A percentile compares a stretch with the other conserved stretches of the same genome.
These are phyloP conservation scores for Guadua angustifolia DNA, from an alignment of 176 grass and related monocot species.

Conservation along the genomic window DNA sequence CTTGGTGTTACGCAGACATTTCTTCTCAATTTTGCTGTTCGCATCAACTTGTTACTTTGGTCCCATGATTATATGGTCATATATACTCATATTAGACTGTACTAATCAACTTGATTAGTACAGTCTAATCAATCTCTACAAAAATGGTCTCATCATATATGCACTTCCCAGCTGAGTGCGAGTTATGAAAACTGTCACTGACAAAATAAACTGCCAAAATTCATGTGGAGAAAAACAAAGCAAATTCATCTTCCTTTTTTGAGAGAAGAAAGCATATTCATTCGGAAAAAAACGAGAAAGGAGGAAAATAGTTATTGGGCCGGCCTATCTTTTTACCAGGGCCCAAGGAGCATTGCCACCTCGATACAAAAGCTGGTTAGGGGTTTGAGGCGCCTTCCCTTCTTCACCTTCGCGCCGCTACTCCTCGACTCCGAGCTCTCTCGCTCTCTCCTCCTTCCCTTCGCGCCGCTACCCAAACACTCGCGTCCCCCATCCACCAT, in stretches of 20 bases:
- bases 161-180: background rate
- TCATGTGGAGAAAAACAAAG: background rate
- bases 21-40: background rate
- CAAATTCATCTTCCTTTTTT: background rate
- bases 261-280: background rate
- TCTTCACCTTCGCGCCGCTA: slow-evolving; percentile 32
- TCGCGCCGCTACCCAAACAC: background rate
- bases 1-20: background rate
- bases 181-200: background rate
- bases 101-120: too few relatives aligned
- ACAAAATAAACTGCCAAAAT: background rate
- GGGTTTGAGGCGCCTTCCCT: slow-evolving; percentile 46
- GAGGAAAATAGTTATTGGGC: background rate
- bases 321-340: background rate
- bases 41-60: background rate
- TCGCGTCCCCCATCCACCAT: slow-evolving; percentile 44
- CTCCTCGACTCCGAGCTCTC: background rate
- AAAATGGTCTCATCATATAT: background rate
- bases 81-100: too few relatives aligned
- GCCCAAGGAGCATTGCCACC: background rate
- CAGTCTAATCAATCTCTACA: background rate
- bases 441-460: background rate
- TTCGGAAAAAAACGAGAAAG: background rate
- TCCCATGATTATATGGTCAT: too few relatives aligned
- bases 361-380: slow-evolving; percentile 35